Evolutionary conservation across 768 basidiomycete species (phyloP).

Genomic region (Lentinula aciculospora): DNA sequence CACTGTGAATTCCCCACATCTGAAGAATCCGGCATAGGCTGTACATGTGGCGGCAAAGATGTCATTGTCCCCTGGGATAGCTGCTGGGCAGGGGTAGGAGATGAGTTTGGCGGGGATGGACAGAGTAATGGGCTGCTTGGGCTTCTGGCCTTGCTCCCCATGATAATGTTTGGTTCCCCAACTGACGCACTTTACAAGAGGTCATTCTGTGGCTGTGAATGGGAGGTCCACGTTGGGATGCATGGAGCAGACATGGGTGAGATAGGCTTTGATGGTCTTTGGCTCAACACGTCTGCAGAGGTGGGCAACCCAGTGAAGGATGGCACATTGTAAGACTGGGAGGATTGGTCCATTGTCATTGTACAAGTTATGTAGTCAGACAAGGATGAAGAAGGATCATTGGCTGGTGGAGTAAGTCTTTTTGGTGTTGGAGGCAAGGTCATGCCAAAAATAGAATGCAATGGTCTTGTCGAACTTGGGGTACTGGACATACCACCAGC

Average conservation of each 20-base stretch:
- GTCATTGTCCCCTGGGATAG: neutral
- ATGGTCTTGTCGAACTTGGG: neutral
- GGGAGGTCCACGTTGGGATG: constrained; percentile 25
- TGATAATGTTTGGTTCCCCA: constrained; percentile 25
- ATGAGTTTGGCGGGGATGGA: neutral
- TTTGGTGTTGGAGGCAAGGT: constrained; percentile 23
- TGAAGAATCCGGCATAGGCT: too few species aligned
- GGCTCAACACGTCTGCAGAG: constrained; percentile 7
- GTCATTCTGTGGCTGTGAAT: constrained; percentile 17
- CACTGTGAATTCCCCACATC: too few species aligned
- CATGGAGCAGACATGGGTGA: constrained; percentile 18
- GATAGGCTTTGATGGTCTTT: constrained; percentile 13
- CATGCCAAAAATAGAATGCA: neutral
- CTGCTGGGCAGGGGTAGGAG: neutral
- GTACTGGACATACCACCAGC: constrained; percentile 12
- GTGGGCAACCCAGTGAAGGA: constrained; percentile 13
- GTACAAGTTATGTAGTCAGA: constrained; percentile 7
- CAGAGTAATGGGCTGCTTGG: constrained; percentile 19
- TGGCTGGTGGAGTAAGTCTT: constrained; percentile 25
- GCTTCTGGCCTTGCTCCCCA: constrained; percentile 19
- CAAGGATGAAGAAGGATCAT: constrained; percentile 21
- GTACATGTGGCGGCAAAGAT: too few species aligned
- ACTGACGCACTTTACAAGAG: constrained; percentile 20
- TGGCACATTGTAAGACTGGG: constrained; percentile 6
- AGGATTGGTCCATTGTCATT: constrained; percentile 8